A percentile compares a stretch with the other conserved stretches of the same genome.
These are phyloP conservation scores for Powellomyces hirtus DNA, from an alignment of 192 early-diverging fungal species.

Conservation along the genomic window DNA sequence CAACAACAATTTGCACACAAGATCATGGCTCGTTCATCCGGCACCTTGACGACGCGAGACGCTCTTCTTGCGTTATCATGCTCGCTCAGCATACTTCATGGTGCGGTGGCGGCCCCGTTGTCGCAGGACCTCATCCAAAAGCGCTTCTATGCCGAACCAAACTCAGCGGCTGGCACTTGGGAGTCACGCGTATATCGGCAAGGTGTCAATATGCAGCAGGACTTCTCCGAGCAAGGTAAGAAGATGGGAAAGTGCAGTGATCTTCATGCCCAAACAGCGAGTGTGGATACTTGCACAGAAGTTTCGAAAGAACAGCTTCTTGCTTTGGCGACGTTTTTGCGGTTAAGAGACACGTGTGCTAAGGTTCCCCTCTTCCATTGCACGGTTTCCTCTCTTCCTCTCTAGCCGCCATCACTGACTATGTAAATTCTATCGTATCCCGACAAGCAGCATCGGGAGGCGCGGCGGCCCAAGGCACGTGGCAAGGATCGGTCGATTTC, in stretches of 20 bases:
- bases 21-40: no score
- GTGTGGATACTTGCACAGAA: no score
- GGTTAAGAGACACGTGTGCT: not conserved
- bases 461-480: not conserved
- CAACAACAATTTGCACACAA: no score
- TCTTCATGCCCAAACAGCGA: not conserved
- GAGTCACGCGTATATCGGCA: slow-evolving; percentile 11
- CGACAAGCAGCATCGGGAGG: no score
- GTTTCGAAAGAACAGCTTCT: no score
- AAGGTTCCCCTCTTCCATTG: not conserved
- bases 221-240: not conserved
- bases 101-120: not conserved
- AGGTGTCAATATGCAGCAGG: slow-evolving; percentile 1
- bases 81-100: no score
- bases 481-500: slow-evolving; percentile 19
- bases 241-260: no score
- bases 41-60: no score
- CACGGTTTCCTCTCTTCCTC: not conserved
- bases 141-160: slow-evolving; percentile 2
- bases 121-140: not conserved
- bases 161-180: slow-evolving; percentile 1
- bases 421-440: not conserved
- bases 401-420: slow-evolving; percentile 3
- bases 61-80: no score
- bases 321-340: no score